Evolutionary conservation across 176 grass and related monocot species (phyloP).

Genomic region (Phyllostachys edulis): DNA sequence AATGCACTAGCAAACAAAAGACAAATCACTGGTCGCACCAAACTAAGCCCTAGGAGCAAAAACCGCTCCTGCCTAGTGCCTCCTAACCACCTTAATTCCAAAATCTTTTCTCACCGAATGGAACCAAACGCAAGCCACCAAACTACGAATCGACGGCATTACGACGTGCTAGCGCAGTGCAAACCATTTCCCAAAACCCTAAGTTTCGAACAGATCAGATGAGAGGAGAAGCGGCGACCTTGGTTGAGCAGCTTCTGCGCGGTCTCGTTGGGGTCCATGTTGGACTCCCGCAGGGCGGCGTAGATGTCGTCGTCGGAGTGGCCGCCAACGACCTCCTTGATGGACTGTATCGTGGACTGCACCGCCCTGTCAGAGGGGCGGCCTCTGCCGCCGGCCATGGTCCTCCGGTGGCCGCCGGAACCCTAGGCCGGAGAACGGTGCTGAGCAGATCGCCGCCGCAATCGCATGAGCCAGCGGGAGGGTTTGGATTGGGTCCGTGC

Average conservation of each 20-base stretch:
- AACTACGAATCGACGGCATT: not conserved
- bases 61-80: too few relatives aligned
- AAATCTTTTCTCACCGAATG: not conserved
- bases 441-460: slow-evolving; percentile 47
- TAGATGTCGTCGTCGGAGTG: slow-evolving; percentile 92
- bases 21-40: too few relatives aligned
- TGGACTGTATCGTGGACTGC: slow-evolving; percentile 64
- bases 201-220: slow-evolving; percentile 28
- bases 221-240: slow-evolving; percentile 29
- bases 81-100: too few relatives aligned
- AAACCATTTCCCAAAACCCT: slow-evolving; percentile 15
- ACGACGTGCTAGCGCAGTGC: slow-evolving; percentile 23
- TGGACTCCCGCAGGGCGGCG: slow-evolving; percentile 68
- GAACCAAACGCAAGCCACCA: not conserved
- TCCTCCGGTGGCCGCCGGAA: slow-evolving; percentile 27
- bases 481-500: not conserved
- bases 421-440: slow-evolving; percentile 35
- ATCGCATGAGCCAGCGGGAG: slow-evolving; percentile 36
- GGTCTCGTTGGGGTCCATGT: slow-evolving; percentile 94
- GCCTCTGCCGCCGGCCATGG: slow-evolving; percentile 36
- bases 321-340: slow-evolving; percentile 83
- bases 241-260: slow-evolving; percentile 85
- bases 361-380: slow-evolving; percentile 20
- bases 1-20: too few relatives aligned
- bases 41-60: too few relatives aligned